phyloP scores from a whole-genome alignment of 371 early-diverging fungal genomes.

The Saksenaea vasiformis region DNA sequence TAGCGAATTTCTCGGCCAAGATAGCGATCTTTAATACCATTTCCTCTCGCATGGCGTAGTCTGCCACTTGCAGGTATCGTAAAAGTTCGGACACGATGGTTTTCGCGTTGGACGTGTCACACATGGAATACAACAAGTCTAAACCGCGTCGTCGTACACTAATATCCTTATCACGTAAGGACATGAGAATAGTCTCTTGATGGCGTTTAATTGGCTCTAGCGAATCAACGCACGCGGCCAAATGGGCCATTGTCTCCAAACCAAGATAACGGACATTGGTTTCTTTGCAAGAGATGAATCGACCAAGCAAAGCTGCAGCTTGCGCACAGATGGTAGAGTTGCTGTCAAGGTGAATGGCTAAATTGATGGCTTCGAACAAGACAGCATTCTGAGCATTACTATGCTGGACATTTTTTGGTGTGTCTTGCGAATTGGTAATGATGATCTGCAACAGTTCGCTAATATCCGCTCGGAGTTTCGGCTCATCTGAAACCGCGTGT shows the following conservation, averaged over 20 bases:
- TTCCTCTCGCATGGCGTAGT: constrained; percentile 91
- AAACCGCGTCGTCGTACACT: constrained; percentile 94
- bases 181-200: constrained; percentile 87
- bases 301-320: constrained; percentile 80
- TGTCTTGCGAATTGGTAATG: constrained; percentile 81
- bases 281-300: constrained; percentile 90
- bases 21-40: constrained; percentile 98
- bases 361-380: constrained; percentile 94
- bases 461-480: constrained; percentile 62
- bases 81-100: constrained; percentile 90
- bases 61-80: constrained; percentile 84
- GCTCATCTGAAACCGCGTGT: constrained; percentile 42
- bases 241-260: constrained; percentile 95
- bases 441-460: constrained; percentile 79
- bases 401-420: constrained; percentile 94
- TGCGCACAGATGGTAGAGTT: constrained; percentile 85
- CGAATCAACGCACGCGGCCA: constrained; percentile 88
- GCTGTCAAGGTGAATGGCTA: constrained; percentile 91
- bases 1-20: constrained; percentile 95
- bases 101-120: constrained; percentile 86
- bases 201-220: constrained; percentile 83
- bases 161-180: constrained; percentile 94
- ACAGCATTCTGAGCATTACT: constrained; percentile 96
- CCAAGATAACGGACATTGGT: constrained; percentile 95
- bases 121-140: constrained; percentile 96